phyloP scores from a whole-genome alignment of 2,329 filamentous ascomycete species.

The Helotiales sp. region DNA sequence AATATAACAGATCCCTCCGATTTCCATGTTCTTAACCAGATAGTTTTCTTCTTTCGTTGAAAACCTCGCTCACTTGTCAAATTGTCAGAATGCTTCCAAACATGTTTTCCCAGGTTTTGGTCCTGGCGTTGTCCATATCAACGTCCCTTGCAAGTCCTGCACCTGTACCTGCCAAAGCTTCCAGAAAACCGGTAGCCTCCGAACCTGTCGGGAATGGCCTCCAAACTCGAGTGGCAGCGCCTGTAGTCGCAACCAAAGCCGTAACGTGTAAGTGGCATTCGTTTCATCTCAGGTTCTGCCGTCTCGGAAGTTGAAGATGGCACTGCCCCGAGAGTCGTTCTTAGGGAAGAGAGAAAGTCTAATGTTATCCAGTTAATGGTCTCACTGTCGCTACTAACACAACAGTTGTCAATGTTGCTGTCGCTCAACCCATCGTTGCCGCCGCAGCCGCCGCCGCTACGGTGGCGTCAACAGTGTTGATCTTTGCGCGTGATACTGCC shows the following conservation, averaged over 20 bases:
- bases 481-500: constrained; percentile 53
- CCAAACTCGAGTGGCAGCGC: constrained; percentile 1
- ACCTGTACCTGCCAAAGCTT: not conserved
- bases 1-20: too few species aligned
- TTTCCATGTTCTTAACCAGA: too few species aligned
- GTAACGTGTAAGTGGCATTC: not conserved
- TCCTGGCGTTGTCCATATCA: constrained; percentile 10
- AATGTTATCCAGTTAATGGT: constrained; percentile 16
- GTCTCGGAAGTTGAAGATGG: too few species aligned
- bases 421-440: not conserved
- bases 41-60: too few species aligned
- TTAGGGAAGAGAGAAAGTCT: too few species aligned
- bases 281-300: too few species aligned
- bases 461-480: constrained; percentile 49
- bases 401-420: constrained; percentile 2
- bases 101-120: constrained; percentile 7
- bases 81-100: constrained; percentile 17
- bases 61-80: too few species aligned
- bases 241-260: constrained; percentile 9
- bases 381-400: constrained; percentile 20
- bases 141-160: constrained; percentile 4
- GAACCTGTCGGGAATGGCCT: not conserved
- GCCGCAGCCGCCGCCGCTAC: constrained; percentile 13
- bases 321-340: too few species aligned
- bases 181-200: too few species aligned